Evolutionary conservation across 768 basidiomycete genomes (phyloP).

Genomic region (Strobilomyces echinocephalus): DNA sequence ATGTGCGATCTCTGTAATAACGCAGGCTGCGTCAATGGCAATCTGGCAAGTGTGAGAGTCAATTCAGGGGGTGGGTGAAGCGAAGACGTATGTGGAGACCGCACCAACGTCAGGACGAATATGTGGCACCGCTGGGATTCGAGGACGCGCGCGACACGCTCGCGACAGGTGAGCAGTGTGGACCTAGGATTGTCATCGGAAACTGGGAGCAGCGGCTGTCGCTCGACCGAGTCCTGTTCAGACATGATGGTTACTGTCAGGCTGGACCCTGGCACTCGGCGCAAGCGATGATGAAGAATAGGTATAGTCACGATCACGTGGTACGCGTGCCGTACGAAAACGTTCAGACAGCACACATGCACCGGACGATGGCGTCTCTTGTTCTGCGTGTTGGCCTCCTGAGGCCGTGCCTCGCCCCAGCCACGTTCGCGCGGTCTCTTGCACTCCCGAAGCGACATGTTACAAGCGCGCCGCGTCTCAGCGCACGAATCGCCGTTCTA

Average conservation of each 20-base stretch:
- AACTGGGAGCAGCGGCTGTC: slow-evolving; percentile 42
- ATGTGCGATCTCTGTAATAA: slow-evolving; percentile 68
- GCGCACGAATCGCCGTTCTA: not conserved
- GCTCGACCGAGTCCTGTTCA: slow-evolving; percentile 40
- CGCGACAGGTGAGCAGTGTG: slow-evolving; percentile 24
- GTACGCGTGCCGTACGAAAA: not conserved
- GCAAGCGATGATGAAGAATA: not conserved
- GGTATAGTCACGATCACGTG: slow-evolving; percentile 24
- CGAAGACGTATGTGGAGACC: slow-evolving; percentile 28
- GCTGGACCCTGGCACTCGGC: slow-evolving; percentile 7
- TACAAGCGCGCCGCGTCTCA: not conserved
- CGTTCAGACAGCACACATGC: not conserved
- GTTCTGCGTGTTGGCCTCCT: slow-evolving; percentile 21
- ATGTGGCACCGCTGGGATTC: slow-evolving; percentile 53
- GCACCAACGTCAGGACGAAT: slow-evolving; percentile 52
- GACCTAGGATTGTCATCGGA: slow-evolving; percentile 15
- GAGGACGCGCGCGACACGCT: slow-evolving; percentile 42
- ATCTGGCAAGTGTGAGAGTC: slow-evolving; percentile 36
- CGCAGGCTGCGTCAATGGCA: slow-evolving; percentile 59
- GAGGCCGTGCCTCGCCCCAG: slow-evolving; percentile 1
- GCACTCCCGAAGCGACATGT: slow-evolving; percentile 2
- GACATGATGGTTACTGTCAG: slow-evolving; percentile 29
- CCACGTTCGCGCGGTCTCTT: slow-evolving; percentile 1
- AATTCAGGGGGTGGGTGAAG: slow-evolving; percentile 13
- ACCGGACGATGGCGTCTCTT: slow-evolving; percentile 9